Evolutionary conservation across 768 basidiomycete genomes (phyloP).

Genomic region (Suillus discolor): DNA sequence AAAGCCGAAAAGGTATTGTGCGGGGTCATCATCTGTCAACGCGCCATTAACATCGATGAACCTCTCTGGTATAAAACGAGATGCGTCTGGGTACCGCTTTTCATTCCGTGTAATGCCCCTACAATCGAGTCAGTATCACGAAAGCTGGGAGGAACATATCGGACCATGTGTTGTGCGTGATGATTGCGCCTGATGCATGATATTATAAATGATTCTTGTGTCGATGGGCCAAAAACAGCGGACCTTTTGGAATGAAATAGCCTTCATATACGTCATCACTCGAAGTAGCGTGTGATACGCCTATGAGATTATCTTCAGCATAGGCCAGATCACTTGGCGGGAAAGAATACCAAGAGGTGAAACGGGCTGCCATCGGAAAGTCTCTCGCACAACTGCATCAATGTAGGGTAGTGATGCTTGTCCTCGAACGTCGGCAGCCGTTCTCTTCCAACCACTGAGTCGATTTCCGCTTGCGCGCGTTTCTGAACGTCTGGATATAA

Average conservation of each 20-base stretch:
- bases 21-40: slow-evolving; percentile 14
- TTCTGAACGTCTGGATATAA: slow-evolving; percentile 17
- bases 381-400: slow-evolving; percentile 20
- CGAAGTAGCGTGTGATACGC: slow-evolving; percentile 14
- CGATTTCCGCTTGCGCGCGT: slow-evolving; percentile 24
- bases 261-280: slow-evolving; percentile 16
- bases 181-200: slow-evolving; percentile 10
- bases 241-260: slow-evolving; percentile 22
- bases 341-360: slow-evolving; percentile 13
- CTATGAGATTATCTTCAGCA: not conserved
- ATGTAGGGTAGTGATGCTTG: slow-evolving; percentile 15
- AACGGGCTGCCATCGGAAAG: slow-evolving; percentile 17
- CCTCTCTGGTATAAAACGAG: slow-evolving; percentile 17
- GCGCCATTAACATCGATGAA: slow-evolving; percentile 14
- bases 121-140: not conserved
- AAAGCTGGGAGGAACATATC: not conserved
- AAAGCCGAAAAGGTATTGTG: slow-evolving; percentile 13
- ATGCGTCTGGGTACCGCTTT: slow-evolving; percentile 13
- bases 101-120: slow-evolving; percentile 19
- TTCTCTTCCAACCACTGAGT: slow-evolving; percentile 22
- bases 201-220: no score
- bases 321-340: not conserved
- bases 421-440: slow-evolving; percentile 18
- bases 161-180: slow-evolving; percentile 16
- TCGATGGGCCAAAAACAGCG: not conserved